phyloP scores from a whole-genome alignment of 257 asterid genomes.

The Paulownia fortunei region DNA sequence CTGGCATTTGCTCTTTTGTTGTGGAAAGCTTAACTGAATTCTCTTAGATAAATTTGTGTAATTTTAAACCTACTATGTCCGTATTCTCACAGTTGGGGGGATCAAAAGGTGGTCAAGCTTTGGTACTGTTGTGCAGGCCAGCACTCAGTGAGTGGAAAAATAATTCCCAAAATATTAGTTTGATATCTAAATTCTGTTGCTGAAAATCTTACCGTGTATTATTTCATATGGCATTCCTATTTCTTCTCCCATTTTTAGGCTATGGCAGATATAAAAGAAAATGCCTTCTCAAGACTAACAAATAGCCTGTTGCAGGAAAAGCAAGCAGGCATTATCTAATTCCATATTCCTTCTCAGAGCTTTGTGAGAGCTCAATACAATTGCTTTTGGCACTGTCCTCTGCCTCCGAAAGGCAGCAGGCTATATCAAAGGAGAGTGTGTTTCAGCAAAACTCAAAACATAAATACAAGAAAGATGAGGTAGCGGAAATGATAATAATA shows the following conservation, averaged over 20 bases:
- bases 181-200: neutral
- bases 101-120: neutral
- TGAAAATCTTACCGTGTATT: neutral
- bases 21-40: neutral
- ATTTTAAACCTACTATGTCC: neutral
- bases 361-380: constrained; percentile 3
- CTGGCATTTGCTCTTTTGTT: constrained; percentile 17
- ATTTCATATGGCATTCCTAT: neutral
- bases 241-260: neutral
- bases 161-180: neutral
- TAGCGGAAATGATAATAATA: too few relatives aligned
- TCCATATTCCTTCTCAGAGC: constrained; percentile 18
- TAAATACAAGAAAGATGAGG: neutral
- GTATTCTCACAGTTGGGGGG: neutral
- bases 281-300: neutral
- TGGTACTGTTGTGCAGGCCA: neutral
- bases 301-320: neutral
- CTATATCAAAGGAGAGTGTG: neutral
- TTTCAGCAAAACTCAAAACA: neutral
- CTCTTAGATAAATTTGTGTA: neutral
- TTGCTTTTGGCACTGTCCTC: constrained; percentile 19
- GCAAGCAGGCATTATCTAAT: neutral
- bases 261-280: neutral
- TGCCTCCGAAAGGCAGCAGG: neutral
- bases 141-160: too few relatives aligned